A percentile compares a stretch with the other conserved stretches of the same genome.
phyloP scores from a whole-genome alignment of 352 stramenopile species.

The Phytopythium ostracodes region DNA sequence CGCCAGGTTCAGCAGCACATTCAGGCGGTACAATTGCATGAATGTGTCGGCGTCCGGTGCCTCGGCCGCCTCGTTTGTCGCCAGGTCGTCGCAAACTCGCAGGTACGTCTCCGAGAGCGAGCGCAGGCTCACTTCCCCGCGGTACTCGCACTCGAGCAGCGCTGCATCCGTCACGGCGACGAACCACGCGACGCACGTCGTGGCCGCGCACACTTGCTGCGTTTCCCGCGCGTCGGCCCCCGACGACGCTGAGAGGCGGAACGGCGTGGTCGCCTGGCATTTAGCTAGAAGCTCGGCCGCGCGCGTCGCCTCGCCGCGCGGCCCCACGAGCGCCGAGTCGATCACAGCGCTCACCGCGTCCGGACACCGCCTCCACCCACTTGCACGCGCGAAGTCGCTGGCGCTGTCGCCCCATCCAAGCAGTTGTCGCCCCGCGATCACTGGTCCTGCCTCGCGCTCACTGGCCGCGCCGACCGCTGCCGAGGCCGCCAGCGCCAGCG shows the following conservation, averaged over 20 bases:
- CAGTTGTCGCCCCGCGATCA: background rate
- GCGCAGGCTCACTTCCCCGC: constrained; percentile 22
- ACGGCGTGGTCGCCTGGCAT: background rate
- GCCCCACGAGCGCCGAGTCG: background rate
- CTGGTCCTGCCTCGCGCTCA: too few relatives aligned
- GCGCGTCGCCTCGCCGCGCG: background rate
- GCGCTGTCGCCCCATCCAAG: background rate
- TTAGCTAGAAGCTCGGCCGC: background rate
- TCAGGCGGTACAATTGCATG: constrained; percentile 22
- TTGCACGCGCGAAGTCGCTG: background rate
- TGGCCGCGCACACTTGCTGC: background rate
- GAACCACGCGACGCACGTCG: constrained; percentile 2
- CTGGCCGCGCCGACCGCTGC: background rate
- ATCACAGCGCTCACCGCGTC: background rate
- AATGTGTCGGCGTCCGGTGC: constrained; percentile 24
- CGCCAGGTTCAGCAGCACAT: constrained; percentile 19
- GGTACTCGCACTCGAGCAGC: constrained; percentile 30
- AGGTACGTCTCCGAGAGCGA: constrained; percentile 29
- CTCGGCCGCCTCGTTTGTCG: constrained; percentile 8
- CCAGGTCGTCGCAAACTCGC: constrained; percentile 21
- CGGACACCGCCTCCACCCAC: constrained; percentile 6
- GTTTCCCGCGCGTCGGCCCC: too few relatives aligned
- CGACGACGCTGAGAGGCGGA: background rate
- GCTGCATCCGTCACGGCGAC: background rate
- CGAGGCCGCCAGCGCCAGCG: background rate